These are phyloP conservation scores for Phytophthora pistaciae DNA, from an alignment of 352 stramenopile genomes.

Conservation along the genomic window DNA sequence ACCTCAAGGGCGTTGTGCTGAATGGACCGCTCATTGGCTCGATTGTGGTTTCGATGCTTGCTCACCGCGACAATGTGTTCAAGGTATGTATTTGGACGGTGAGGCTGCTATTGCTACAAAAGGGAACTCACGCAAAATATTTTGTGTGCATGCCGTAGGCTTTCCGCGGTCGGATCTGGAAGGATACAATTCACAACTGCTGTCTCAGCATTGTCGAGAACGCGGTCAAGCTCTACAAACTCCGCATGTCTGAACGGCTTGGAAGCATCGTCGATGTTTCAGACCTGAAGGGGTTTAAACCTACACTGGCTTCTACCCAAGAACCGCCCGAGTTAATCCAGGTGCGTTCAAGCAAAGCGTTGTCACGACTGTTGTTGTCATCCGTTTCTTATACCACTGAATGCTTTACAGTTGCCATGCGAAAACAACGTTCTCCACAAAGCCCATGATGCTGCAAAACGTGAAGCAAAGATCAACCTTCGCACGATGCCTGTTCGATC, in stretches of 20 bases:
- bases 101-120: not conserved
- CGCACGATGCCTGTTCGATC: constrained; percentile 75
- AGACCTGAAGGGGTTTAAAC: constrained; percentile 70
- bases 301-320: constrained; percentile 39
- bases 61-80: constrained; percentile 71
- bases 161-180: constrained; percentile 76
- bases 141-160: constrained; percentile 36
- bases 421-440: constrained; percentile 58
- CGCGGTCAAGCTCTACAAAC: constrained; percentile 83
- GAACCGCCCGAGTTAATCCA: constrained; percentile 47
- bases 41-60: constrained; percentile 81
- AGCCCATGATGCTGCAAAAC: constrained; percentile 61
- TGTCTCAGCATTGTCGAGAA: constrained; percentile 86
- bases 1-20: constrained; percentile 70
- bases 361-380: not conserved
- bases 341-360: constrained; percentile 24
- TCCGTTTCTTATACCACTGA: constrained; percentile 4
- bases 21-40: constrained; percentile 78
- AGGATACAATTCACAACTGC: constrained; percentile 84
- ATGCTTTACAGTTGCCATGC: constrained; percentile 61
- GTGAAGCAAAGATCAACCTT: constrained; percentile 49
- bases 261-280: constrained; percentile 74
- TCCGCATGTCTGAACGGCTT: constrained; percentile 74
- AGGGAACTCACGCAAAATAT: not conserved
- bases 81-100: constrained; percentile 40